Base-by-base conservation (phyloP, 2,329 filamentous ascomycete genomes). In the Fusarium setosum region DNA sequence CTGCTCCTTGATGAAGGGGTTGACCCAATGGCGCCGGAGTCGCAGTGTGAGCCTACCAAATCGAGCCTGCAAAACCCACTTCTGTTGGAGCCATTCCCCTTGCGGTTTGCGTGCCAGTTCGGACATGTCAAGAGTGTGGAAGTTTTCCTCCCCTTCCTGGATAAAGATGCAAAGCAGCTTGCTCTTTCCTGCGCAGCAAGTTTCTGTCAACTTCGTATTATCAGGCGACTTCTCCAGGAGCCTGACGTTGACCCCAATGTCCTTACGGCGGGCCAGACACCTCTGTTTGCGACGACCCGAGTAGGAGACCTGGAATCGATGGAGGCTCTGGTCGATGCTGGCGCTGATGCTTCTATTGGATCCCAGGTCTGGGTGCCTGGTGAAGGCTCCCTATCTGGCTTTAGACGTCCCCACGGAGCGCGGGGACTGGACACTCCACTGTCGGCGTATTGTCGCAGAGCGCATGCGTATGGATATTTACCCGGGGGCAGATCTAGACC, bases 211-310 rank as follows among this genome's bases (percentile, higher is more conserved):
- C 11, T 66, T 5, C 63, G 69, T 6, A 59, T 75, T 11, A 68
- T 77, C 3, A 61, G 66, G 10, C 58, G 67, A 8, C 59, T 80
- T 15, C 67, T 79, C 8, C 54, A 72, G 29, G 59, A 75, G 56
- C 71, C 76, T 6, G 69, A 68, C 8, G 59, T 77, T 7, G 64
- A 80, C 48, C 59, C 77, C 11, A 77, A 80, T 29, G 63, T 65
- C 18, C 68, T 42, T 13, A 34, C 68, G 2, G 18, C 18, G 1
- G 63, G 65, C 2, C 31, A 71, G 8, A 75, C 73, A 3, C 50
- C 71, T 5, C 54, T 78, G 2, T 70, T 63, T 17, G 42, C 62
- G 11, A 67, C 66, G 3, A 63, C 61, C 4, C 31, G 52, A 0
- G 11, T 1, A 4, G 4, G 4, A 15, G 44, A 73, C 20, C 15